phyloP scores from a whole-genome alignment of 805 yeast genomes.

The Candida ovalis region DNA sequence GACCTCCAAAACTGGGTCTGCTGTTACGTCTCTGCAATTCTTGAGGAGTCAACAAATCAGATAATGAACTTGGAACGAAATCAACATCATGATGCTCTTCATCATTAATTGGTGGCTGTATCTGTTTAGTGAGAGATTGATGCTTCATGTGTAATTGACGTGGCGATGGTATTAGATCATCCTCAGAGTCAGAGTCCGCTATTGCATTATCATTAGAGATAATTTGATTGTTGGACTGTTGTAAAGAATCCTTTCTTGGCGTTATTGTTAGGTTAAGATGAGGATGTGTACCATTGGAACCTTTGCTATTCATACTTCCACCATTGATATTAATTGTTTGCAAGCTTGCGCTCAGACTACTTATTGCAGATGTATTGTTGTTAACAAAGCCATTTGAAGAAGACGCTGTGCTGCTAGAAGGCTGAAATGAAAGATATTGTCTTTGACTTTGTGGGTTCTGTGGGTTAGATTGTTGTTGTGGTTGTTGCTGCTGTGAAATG shows the following conservation, averaged over 20 bases:
- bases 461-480: constrained; percentile 4
- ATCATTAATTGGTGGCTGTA: constrained; percentile 24
- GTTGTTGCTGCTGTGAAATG: constrained; percentile 9
- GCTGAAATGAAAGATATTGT: constrained; percentile 1
- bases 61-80: constrained; percentile 74
- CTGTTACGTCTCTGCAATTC: constrained; percentile 68
- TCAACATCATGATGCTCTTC: constrained; percentile 57
- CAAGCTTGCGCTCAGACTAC: neutral
- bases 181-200: constrained; percentile 16
- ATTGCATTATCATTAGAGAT: constrained; percentile 11
- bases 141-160: neutral
- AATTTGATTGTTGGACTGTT: neutral
- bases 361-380: neutral
- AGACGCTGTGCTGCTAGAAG: neutral
- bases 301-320: neutral
- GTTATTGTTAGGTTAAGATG: neutral
- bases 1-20: constrained; percentile 29
- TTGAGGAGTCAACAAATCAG: constrained; percentile 79
- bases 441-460: constrained; percentile 9
- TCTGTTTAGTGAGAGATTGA: neutral
- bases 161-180: constrained; percentile 2
- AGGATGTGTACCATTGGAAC: neutral
- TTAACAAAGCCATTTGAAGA: neutral
- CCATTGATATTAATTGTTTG: neutral
- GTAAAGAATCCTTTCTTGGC: neutral